These are phyloP conservation scores for Cyberlindnera samutprakarnensis DNA, from an alignment of 805 yeast genomes.

Conservation along the genomic window DNA sequence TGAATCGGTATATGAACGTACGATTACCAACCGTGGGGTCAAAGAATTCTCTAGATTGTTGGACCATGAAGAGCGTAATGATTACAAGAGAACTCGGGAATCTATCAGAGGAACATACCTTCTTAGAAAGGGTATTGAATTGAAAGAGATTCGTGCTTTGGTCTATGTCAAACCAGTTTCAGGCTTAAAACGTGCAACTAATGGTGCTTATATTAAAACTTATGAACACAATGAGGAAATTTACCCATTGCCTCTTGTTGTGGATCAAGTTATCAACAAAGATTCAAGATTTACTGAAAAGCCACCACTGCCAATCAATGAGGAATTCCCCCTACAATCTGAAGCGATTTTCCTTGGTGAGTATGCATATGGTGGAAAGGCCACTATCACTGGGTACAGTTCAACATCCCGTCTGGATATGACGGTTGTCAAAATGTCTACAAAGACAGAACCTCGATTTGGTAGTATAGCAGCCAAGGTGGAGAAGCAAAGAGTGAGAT, in stretches of 20 bases:
- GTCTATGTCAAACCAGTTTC: slow-evolving; percentile 68
- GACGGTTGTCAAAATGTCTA: slow-evolving; percentile 44
- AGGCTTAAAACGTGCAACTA: slow-evolving; percentile 61
- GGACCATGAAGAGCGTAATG: slow-evolving; percentile 38
- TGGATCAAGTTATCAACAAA: slow-evolving; percentile 61
- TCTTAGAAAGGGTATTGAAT: slow-evolving; percentile 52
- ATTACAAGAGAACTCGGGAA: slow-evolving; percentile 35
- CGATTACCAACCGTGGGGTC: slow-evolving; percentile 22
- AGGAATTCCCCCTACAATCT: slow-evolving; percentile 72
- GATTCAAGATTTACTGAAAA: slow-evolving; percentile 71
- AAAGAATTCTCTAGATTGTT: slow-evolving; percentile 32
- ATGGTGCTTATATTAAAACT: slow-evolving; percentile 77
- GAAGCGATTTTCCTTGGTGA: slow-evolving; percentile 77
- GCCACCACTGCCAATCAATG: slow-evolving; percentile 67
- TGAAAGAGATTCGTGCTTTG: slow-evolving; percentile 47
- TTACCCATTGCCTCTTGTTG: slow-evolving; percentile 76
- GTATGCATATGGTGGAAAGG: slow-evolving; percentile 80
- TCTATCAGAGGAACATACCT: slow-evolving; percentile 36
- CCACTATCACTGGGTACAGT: slow-evolving; percentile 54
- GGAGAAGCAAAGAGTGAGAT: slow-evolving; percentile 51
- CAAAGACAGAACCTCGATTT: slow-evolving; percentile 49
- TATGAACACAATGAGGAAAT: slow-evolving; percentile 44
- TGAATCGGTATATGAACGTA: slow-evolving; percentile 35
- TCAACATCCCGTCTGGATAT: slow-evolving; percentile 37
- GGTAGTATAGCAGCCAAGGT: slow-evolving; percentile 53